Percentiles rank a stretch among this genome's conserved stretches.
Evolutionary conservation across 2,329 filamentous ascomycete genomes (phyloP).

Genomic region (Periconia macrospinosa): DNA sequence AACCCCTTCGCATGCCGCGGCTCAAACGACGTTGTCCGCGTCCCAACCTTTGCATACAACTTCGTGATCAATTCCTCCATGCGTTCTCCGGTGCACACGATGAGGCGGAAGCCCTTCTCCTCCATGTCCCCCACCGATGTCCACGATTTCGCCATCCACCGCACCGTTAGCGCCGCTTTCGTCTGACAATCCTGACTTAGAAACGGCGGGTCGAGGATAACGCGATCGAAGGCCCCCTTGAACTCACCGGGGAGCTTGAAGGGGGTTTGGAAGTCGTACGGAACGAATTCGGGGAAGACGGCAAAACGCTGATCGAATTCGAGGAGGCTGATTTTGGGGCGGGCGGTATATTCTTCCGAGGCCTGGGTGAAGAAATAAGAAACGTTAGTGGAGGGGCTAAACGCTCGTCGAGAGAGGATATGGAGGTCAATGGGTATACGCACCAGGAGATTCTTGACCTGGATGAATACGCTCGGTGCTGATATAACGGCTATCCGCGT

Average conservation of each 20-base stretch:
- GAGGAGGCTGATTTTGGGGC: slow-evolving; percentile 65
- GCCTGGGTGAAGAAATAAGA: slow-evolving; percentile 11
- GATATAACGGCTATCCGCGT: slow-evolving; percentile 71
- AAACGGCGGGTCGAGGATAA: slow-evolving; percentile 80
- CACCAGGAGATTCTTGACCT: slow-evolving; percentile 71
- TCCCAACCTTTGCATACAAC: slow-evolving; percentile 67
- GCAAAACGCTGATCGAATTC: slow-evolving; percentile 75
- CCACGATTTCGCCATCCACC: slow-evolving; percentile 67
- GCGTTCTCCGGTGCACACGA: slow-evolving; percentile 77
- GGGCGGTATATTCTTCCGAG: slow-evolving; percentile 31
- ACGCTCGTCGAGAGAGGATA: background rate
- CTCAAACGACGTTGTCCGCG: slow-evolving; percentile 68
- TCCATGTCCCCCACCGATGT: slow-evolving; percentile 10
- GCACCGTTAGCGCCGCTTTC: slow-evolving; percentile 75
- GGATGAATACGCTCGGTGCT: slow-evolving; percentile 76
- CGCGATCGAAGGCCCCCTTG: slow-evolving; percentile 66
- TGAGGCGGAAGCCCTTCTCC: slow-evolving; percentile 46
- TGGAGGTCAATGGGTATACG: slow-evolving; percentile 15
- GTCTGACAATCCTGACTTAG: slow-evolving; percentile 80
- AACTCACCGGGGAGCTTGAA: slow-evolving; percentile 64
- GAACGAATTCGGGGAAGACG: slow-evolving; percentile 70
- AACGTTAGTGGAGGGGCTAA: background rate
- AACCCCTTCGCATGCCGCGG: slow-evolving; percentile 71
- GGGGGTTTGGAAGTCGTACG: slow-evolving; percentile 74
- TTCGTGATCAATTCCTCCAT: slow-evolving; percentile 67